Conservation (phyloP, 306 rosid genomes). For the Cicer pinnatifidum region DNA sequence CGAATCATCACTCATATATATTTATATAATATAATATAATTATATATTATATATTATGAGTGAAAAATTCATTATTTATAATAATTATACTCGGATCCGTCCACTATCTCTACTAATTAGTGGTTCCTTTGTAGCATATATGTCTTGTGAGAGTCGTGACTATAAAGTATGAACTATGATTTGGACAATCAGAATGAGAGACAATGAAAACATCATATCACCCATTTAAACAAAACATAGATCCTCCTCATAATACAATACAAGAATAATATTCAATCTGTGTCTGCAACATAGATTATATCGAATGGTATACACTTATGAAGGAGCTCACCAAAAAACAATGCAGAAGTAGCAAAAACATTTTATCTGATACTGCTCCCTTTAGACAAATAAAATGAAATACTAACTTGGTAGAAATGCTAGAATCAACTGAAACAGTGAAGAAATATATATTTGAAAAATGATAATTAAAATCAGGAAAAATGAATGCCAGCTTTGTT, state of each 20-base stretch:
- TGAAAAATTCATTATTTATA: no score
- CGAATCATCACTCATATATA: no score
- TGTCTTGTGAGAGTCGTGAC: no score
- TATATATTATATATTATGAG: no score
- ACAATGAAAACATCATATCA: no score
- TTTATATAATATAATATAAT: no score
- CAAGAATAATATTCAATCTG: neutral
- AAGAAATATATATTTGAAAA: neutral
- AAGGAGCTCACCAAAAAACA: slow-evolving; percentile 29
- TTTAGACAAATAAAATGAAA: neutral
- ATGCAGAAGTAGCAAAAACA: neutral
- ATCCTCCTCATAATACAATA: slow-evolving; percentile 4
- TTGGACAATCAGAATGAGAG: no score
- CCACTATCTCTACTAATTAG: no score
- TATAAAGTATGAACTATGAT: no score
- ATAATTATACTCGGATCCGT: no score
- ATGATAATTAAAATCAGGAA: slow-evolving; percentile 49
- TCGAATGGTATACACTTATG: neutral
- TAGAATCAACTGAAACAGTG: neutral
- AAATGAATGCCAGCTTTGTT: slow-evolving; percentile 85
- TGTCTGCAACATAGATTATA: neutral
- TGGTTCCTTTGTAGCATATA: no score
- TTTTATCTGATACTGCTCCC: neutral
- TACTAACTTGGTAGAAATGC: neutral
- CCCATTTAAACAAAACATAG: neutral